Conservation (phyloP, 148 eudicot species). For the Spergularia bocconei region DNA sequence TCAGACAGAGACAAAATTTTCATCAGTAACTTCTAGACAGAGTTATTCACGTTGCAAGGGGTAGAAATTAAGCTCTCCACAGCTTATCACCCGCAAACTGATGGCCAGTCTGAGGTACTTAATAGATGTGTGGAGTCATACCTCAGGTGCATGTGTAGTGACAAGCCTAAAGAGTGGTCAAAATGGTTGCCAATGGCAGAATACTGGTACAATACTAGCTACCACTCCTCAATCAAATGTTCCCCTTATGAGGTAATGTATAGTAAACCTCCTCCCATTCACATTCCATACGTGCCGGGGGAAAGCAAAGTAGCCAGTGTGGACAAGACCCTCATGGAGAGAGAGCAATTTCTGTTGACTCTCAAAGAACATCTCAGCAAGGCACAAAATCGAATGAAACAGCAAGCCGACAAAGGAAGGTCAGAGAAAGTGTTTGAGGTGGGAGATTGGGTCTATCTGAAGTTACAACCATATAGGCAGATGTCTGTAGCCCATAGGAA, state of each 20-base stretch:
- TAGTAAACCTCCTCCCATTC: not conserved
- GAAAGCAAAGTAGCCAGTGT: not conserved
- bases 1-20: not conserved
- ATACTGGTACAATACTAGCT: slow-evolving; percentile 1
- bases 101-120: not conserved
- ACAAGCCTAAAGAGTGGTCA: not conserved
- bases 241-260: not conserved
- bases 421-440: not conserved
- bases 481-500: not conserved
- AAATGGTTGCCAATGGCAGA: not conserved
- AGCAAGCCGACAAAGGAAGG: not conserved
- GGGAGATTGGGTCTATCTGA: not conserved
- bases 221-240: not conserved
- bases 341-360: not conserved
- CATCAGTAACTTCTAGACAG: not conserved
- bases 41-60: not conserved
- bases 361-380: not conserved
- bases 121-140: not conserved
- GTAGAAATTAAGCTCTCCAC: not conserved
- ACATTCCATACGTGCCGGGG: not conserved
- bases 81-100: slow-evolving; percentile 2
- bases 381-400: not conserved
- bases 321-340: not conserved
- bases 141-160: not conserved
- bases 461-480: not conserved